Evolutionary conservation across 2,329 filamentous ascomycete genomes (phyloP).

Genomic region (Verticillium alfalfae): DNA sequence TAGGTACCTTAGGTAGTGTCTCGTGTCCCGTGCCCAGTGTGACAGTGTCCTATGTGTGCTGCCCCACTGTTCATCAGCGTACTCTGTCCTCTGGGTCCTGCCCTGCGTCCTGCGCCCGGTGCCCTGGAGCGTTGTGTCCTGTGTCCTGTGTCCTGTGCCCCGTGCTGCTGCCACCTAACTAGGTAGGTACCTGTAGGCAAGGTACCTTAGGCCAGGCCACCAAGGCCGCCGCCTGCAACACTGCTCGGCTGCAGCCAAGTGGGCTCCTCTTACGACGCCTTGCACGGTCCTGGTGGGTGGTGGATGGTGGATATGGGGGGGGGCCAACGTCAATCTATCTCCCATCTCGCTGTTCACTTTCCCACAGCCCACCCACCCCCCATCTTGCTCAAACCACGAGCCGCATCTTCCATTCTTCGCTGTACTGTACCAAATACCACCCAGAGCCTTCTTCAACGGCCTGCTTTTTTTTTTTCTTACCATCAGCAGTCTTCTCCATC

Average conservation of each 20-base stretch:
- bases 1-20: too few species aligned
- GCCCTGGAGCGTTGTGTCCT: background rate
- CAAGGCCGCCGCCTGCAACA: conserved; percentile 2
- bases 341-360: background rate
- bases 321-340: background rate
- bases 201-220: background rate
- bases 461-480: background rate
- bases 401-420: background rate
- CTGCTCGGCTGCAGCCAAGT: conserved; percentile 11
- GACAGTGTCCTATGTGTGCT: too few species aligned
- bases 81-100: too few species aligned
- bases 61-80: too few species aligned
- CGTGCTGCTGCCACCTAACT: too few species aligned
- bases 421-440: background rate
- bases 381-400: background rate
- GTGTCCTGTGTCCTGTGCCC: background rate
- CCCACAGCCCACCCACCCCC: background rate
- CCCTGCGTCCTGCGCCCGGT: background rate
- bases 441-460: background rate
- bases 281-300: too few species aligned
- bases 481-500: background rate
- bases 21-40: too few species aligned
- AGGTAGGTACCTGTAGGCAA: background rate
- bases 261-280: conserved; percentile 10
- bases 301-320: background rate